Conservation (phyloP, 176 grass and related monocot genomes). For the Carex littledalei region DNA sequence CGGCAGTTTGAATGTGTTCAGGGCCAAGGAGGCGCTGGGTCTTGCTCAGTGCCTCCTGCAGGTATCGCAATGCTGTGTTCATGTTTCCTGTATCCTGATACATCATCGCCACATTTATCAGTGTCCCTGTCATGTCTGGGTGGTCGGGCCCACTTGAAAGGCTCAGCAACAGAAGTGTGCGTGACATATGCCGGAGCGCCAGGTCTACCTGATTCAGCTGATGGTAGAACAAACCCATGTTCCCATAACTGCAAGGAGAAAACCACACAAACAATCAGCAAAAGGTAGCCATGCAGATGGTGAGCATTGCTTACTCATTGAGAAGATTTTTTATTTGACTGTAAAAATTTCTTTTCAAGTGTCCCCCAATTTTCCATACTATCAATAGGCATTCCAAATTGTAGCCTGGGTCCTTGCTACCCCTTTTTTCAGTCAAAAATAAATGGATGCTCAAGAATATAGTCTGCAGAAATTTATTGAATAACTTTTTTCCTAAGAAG, state of each 20-base stretch:
- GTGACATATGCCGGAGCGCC: constrained; percentile 83
- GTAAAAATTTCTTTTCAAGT: background rate
- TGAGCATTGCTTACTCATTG: background rate
- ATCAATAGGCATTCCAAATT: background rate
- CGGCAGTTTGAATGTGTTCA: constrained; percentile 92
- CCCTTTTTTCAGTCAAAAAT: background rate
- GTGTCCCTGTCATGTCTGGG: constrained; percentile 81
- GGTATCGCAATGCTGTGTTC: constrained; percentile 77
- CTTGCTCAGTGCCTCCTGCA: constrained; percentile 91
- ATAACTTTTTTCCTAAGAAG: background rate
- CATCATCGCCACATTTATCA: constrained; percentile 99
- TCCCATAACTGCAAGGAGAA: constrained; percentile 79
- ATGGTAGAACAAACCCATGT: constrained; percentile 99
- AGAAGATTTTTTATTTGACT: background rate
- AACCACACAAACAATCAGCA: constrained; percentile 9
- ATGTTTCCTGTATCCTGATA: constrained; percentile 91
- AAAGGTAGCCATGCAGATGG: background rate
- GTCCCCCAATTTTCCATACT: background rate
- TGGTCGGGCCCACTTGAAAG: constrained; percentile 83
- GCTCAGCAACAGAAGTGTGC: constrained; percentile 67
- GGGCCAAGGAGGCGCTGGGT: constrained; percentile 79
- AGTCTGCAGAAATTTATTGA: background rate
- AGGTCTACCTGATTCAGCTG: constrained; percentile 87
- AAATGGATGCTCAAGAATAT: background rate
- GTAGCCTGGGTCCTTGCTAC: background rate